Evolutionary conservation across 257 asterid species (phyloP), one percentile per base, ranked within the genome.

Genomic region (Ehretia macrophylla): DNA sequence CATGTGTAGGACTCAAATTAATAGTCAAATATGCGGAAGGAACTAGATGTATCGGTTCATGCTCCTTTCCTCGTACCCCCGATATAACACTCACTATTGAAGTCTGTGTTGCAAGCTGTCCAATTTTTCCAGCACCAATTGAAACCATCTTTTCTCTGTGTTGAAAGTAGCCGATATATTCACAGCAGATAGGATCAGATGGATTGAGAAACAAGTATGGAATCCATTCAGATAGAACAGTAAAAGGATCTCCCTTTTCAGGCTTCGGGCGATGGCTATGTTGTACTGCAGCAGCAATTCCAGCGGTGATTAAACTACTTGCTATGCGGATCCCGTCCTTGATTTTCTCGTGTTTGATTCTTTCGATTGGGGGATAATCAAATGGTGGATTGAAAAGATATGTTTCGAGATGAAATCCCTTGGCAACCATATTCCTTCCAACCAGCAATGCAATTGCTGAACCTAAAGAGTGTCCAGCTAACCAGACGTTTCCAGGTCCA

Each of bases 401-500:
- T 1, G 65, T 46, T 14, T 60, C 32, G 16, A 46, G 55, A 32
- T 8, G 22, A 8, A 18, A 22, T 5, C 55, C 55, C 1, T 10
- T 61, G 17, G 56, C 23, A 0, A 49, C 66, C 57, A 61, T 61
- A 0, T 32, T 10, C 35, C 57, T 27, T 18, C 66, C 66, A 0
- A 61, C 17, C 10, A 48, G 16, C 48, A 61, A 18, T 16, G 66
- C 46, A 12, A 61, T 61, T 32, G 57, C 66, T 0, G 48, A 32
- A 16, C 66, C 66, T 17, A 61, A 17, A 17, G 66, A 61, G 27
- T 61, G 66, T 32, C 66, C 66, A 4, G 66, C 66, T 50, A 61
- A 61, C 66, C 66, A 61, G 9, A 61, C 32, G 13, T 37, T 61
- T 13, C n/a, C 57, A 0, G 66, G 32, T 35, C 66, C 37, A 27